A percentile compares a stretch with the other conserved stretches of the same genome.
Conservation (phyloP, 1,284 basidiomycete species). For the Marasmius sp. region DNA sequence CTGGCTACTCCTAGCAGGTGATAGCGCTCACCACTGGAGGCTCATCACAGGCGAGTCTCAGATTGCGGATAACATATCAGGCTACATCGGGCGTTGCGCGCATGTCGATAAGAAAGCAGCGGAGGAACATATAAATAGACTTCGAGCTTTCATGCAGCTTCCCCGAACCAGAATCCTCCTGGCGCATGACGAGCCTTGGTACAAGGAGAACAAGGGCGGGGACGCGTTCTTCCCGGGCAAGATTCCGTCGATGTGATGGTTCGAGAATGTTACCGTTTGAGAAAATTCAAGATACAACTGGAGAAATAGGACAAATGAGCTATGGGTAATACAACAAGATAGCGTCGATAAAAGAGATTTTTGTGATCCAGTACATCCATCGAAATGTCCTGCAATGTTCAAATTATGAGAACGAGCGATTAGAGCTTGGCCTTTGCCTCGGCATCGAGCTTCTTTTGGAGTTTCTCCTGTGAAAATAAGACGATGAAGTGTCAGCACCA, state of each 20-base stretch:
- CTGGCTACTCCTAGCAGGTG: slow-evolving; percentile 58
- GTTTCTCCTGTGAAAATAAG: slow-evolving; percentile 42
- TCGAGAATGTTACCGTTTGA: background rate
- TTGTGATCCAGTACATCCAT: no score
- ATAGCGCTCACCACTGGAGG: slow-evolving; percentile 54
- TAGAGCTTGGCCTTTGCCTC: background rate
- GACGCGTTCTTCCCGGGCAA: slow-evolving; percentile 3
- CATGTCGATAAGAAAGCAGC: slow-evolving; percentile 44
- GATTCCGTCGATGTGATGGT: background rate
- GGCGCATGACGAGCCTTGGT: slow-evolving; percentile 56
- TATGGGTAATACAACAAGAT: no score
- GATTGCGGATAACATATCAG: slow-evolving; percentile 32
- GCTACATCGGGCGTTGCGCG: slow-evolving; percentile 30
- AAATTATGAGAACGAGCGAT: background rate
- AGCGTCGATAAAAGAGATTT: no score
- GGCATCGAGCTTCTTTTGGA: slow-evolving; percentile 53
- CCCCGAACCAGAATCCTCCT: slow-evolving; percentile 46
- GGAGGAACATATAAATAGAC: slow-evolving; percentile 38
- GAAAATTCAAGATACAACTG: background rate
- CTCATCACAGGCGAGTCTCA: slow-evolving; percentile 44
- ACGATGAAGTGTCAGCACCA: background rate
- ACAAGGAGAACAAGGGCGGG: slow-evolving; percentile 40
- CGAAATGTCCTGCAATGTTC: no score
- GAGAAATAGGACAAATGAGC: no score
- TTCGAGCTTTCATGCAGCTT: slow-evolving; percentile 35